phyloP scores from a whole-genome alignment of 352 stramenopile genomes.

The Phytophthora idaei region DNA sequence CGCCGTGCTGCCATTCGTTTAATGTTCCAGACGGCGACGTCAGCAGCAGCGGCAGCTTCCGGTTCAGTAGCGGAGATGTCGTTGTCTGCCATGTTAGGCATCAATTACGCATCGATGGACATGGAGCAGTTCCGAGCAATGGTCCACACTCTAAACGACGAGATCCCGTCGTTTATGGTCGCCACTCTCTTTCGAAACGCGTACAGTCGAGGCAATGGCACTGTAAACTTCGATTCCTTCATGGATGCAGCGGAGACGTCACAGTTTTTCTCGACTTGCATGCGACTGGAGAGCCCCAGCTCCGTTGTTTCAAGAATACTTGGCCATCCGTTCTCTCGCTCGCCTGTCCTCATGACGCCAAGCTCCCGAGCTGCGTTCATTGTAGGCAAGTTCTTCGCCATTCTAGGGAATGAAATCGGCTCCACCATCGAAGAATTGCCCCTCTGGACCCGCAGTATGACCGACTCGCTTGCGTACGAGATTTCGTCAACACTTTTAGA shows the following conservation, averaged over 20 bases:
- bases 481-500: slow-evolving; percentile 58
- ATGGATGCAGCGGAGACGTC: slow-evolving; percentile 79
- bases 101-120: slow-evolving; percentile 75
- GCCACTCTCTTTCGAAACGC: slow-evolving; percentile 70
- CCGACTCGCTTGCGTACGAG: slow-evolving; percentile 58
- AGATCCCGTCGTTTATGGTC: slow-evolving; percentile 67
- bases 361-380: slow-evolving; percentile 56
- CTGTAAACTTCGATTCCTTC: slow-evolving; percentile 91
- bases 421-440: slow-evolving; percentile 45
- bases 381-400: slow-evolving; percentile 58
- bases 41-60: slow-evolving; percentile 23
- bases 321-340: slow-evolving; percentile 21
- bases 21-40: slow-evolving; percentile 91
- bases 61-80: slow-evolving; percentile 30
- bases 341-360: slow-evolving; percentile 42
- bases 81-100: slow-evolving; percentile 25
- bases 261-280: slow-evolving; percentile 90
- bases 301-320: slow-evolving; percentile 47
- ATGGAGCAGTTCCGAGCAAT: slow-evolving; percentile 92
- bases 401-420: slow-evolving; percentile 55
- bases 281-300: slow-evolving; percentile 75
- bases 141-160: slow-evolving; percentile 81
- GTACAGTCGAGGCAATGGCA: slow-evolving; percentile 68
- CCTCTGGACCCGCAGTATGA: slow-evolving; percentile 61
- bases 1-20: slow-evolving; percentile 87